Conservation (phyloP, 371 early-diverging fungal genomes). For the Zancudomyces culisetae region DNA sequence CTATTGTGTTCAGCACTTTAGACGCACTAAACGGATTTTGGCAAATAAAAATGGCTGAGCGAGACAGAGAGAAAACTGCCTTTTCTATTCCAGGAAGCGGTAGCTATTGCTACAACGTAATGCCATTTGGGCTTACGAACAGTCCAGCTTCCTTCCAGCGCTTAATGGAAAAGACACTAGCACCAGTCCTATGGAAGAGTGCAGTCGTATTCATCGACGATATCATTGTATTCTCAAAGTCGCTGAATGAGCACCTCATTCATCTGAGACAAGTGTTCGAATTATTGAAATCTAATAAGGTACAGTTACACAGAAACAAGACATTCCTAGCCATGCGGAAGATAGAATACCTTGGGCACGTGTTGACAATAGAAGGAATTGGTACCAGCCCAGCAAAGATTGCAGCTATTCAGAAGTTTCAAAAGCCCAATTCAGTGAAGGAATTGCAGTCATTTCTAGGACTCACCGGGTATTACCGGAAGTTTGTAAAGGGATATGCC, state of each 20-base stretch:
- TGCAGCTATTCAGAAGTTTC: conserved; percentile 5
- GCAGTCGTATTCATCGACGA: conserved; percentile 5
- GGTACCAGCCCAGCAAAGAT: conserved; percentile 6
- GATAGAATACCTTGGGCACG: conserved; percentile 1
- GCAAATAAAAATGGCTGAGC: conserved; percentile 15
- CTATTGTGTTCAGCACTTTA: conserved; percentile 9
- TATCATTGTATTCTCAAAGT: conserved; percentile 5
- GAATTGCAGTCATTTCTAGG: conserved; percentile 11
- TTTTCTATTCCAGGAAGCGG: conserved; percentile 13
- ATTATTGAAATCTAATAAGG: conserved; percentile 5
- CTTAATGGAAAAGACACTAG: not conserved
- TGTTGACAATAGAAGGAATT: conserved; percentile 3
- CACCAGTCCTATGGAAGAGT: not conserved
- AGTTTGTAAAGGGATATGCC: conserved; percentile 9
- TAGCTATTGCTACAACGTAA: not conserved
- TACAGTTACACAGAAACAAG: conserved; percentile 12
- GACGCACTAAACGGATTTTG: conserved; percentile 22
- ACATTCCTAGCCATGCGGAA: conserved; percentile 1
- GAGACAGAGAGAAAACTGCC: conserved; percentile 26
- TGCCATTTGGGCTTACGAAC: not conserved
- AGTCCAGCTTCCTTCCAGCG: conserved; percentile 1
- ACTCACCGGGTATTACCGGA: conserved; percentile 11
- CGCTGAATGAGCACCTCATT: not conserved
- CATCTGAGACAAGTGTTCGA: conserved; percentile 1
- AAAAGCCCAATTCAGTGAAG: conserved; percentile 6